Evolutionary conservation across 345 rosid genomes (phyloP).

Genomic region (Turnera subulata): DNA sequence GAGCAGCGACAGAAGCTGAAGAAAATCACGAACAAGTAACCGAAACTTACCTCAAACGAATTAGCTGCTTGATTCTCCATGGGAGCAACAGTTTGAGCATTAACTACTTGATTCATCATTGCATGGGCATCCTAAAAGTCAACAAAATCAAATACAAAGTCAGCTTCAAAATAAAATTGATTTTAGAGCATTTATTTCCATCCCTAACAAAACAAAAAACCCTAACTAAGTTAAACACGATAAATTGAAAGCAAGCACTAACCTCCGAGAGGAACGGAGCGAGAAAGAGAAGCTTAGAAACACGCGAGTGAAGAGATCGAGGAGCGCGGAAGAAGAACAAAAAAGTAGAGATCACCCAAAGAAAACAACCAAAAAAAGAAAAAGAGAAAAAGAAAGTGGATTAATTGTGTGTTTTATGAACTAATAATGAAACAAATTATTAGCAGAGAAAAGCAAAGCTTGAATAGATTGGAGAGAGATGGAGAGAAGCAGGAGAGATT

Average conservation of each 20-base stretch:
- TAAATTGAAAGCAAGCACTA: background rate
- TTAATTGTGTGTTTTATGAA: background rate
- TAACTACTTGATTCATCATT: constrained; percentile 77
- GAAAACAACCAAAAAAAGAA: constrained; percentile 2
- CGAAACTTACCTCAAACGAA: constrained; percentile 56
- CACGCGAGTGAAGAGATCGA: constrained; percentile 10
- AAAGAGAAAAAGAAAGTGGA: background rate
- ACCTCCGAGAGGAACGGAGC: constrained; percentile 13
- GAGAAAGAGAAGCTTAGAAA: background rate
- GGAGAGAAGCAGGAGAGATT: background rate
- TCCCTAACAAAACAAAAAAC: constrained; percentile 21
- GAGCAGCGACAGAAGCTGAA: background rate
- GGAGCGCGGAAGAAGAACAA: background rate
- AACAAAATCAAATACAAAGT: background rate
- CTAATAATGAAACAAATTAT: background rate
- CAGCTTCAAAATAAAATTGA: background rate
- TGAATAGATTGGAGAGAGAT: background rate
- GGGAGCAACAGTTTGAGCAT: constrained; percentile 51
- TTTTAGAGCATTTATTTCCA: too few relatives aligned
- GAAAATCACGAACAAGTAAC: background rate
- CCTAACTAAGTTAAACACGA: constrained; percentile 14
- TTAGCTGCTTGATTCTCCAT: constrained; percentile 38
- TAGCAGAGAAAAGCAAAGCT: background rate
- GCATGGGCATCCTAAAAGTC: constrained; percentile 44
- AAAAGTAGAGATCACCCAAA: constrained; percentile 18